Percentiles rank a stretch among this genome's conserved stretches.
Evolutionary conservation across 179 eudicot species (phyloP).

Genomic region (Camellia oleifera): DNA sequence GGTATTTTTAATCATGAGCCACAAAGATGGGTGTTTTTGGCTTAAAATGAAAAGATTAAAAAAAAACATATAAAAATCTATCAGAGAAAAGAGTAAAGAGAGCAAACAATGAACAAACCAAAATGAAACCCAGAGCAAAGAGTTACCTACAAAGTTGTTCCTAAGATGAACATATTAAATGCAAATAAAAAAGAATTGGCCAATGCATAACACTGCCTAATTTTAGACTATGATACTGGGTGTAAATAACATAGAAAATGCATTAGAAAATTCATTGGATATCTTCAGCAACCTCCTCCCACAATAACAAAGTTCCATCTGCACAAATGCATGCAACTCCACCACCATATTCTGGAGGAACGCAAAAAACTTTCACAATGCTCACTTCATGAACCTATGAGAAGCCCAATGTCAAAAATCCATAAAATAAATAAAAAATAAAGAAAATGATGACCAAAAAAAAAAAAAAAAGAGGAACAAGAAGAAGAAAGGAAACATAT

Average conservation of each 20-base stretch:
- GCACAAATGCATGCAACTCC: constrained; percentile 73
- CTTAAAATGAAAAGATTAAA: too few relatives aligned
- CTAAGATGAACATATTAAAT: neutral
- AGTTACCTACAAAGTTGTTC: neutral
- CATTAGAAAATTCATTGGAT: neutral
- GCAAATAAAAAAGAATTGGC: neutral
- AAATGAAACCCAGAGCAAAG: neutral
- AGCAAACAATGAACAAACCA: neutral
- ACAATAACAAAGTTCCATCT: constrained; percentile 77
- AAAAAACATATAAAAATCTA: neutral
- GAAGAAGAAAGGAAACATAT: too few relatives aligned
- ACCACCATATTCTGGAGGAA: constrained; percentile 93
- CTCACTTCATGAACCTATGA: constrained; percentile 54
- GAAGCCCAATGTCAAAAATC: neutral
- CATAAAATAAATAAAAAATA: neutral
- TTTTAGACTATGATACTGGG: neutral
- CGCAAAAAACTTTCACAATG: constrained; percentile 77
- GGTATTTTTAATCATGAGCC: too few relatives aligned
- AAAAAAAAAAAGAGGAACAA: too few relatives aligned
- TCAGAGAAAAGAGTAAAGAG: neutral
- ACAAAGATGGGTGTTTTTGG: too few relatives aligned
- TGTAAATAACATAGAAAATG: constrained; percentile 4
- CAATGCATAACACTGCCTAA: neutral
- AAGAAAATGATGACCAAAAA: too few relatives aligned
- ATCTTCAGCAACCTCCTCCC: constrained; percentile 93